Conservation (phyloP, 352 stramenopile genomes). For the Peronospora tabacina region DNA sequence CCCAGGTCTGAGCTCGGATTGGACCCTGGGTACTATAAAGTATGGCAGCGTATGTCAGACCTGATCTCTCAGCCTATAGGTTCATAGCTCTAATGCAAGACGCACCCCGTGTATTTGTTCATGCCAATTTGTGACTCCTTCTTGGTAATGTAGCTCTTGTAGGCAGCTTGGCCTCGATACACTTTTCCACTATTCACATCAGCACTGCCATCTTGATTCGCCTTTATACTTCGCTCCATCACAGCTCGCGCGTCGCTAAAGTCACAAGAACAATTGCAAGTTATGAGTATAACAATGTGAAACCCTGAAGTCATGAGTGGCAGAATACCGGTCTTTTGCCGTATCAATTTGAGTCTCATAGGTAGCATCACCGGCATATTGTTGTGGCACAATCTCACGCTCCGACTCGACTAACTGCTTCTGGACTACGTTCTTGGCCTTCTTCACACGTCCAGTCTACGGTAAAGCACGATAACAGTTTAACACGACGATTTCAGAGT, state of each 20-base stretch:
- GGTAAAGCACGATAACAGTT: background rate
- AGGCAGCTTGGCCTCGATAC: constrained; percentile 73
- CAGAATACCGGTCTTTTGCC: constrained; percentile 52
- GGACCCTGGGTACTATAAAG: constrained; percentile 85
- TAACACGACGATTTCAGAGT: background rate
- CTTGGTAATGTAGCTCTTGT: constrained; percentile 87
- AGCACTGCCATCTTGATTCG: constrained; percentile 61
- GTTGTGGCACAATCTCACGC: constrained; percentile 66
- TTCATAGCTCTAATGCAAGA: background rate
- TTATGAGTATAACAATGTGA: background rate
- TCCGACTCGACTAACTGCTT: constrained; percentile 52
- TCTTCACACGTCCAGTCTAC: constrained; percentile 50
- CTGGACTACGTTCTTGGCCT: constrained; percentile 54
- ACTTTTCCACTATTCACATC: constrained; percentile 65
- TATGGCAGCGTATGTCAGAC: background rate
- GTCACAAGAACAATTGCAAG: background rate
- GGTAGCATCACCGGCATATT: constrained; percentile 75
- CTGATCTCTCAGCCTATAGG: background rate
- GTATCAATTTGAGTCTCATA: constrained; percentile 84
- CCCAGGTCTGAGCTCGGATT: constrained; percentile 91
- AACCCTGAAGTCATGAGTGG: background rate
- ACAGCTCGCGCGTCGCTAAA: constrained; percentile 69
- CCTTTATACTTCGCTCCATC: constrained; percentile 70
- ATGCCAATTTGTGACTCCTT: constrained; percentile 82
- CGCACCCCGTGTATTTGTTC: constrained; percentile 86